Evolutionary conservation across 352 stramenopile species (phyloP).

Genomic region (Phytophthora citrophthora): DNA sequence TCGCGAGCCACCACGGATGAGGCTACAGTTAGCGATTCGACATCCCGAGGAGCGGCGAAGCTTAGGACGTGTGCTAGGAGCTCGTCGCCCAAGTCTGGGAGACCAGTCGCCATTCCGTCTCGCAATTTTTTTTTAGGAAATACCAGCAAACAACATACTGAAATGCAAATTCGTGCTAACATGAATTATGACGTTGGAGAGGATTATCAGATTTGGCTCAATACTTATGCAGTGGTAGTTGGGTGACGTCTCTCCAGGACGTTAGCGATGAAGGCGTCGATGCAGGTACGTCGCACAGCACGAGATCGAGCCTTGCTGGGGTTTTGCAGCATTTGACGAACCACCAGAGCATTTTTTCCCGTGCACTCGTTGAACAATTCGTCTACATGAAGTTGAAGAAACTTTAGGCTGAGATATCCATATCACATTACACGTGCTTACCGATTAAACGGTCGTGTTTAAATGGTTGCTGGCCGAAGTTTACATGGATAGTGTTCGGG

Average conservation of each 20-base stretch:
- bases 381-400: conserved; percentile 24
- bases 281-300: conserved; percentile 21
- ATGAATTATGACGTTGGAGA: conserved; percentile 9
- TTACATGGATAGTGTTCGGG: conserved; percentile 70
- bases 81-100: conserved; percentile 56
- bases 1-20: conserved; percentile 45
- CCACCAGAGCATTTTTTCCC: conserved; percentile 11
- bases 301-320: conserved; percentile 14
- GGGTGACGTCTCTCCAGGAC: conserved; percentile 22
- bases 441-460: conserved; percentile 45
- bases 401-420: too few relatives aligned
- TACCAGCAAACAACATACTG: conserved; percentile 12
- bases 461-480: conserved; percentile 82
- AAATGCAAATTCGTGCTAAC: background rate
- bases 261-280: conserved; percentile 31
- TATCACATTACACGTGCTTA: background rate
- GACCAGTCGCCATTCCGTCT: conserved; percentile 10
- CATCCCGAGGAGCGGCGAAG: conserved; percentile 51
- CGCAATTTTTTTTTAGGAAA: conserved; percentile 12
- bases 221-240: conserved; percentile 8
- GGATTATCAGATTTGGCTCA: conserved; percentile 24
- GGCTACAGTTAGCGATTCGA: conserved; percentile 65
- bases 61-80: conserved; percentile 53
- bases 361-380: conserved; percentile 55
- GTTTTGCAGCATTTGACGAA: conserved; percentile 23